Base-by-base conservation (phyloP, 1,139 yeast genomes). In the Nakaseomyces bracarensis region DNA sequence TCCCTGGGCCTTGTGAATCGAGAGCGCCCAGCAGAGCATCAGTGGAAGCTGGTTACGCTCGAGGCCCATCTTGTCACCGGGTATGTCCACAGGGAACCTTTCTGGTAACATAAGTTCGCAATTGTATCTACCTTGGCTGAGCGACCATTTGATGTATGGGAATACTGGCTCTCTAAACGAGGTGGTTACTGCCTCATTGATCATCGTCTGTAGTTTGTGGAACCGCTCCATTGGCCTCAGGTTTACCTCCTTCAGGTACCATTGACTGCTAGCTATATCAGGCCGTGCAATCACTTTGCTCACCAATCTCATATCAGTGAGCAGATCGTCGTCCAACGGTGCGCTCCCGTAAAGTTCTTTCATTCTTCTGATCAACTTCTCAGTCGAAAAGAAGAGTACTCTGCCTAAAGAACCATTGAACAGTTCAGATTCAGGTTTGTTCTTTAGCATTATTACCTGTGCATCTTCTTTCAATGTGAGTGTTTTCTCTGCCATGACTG, bases 391-490 rank as follows among this genome's bases (percentile, higher is more conserved):
- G 25, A 63, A 60, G 6, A 66, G 45, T 1, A 91, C 87, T 43
- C 71, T 79, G 0, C 99, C 99, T 40, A 91, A 67, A 0, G 96
- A 77, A 0, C 99, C 98, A 61, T 91, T 91, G 18, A 93, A 97
- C 36, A 91, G 68, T 22, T 55, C 57, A 1, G 82, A 75, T 36
- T 81, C 91, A 53, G 87, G 96, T 44, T 79, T 72, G 58, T 91
- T 93, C 60, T 89, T 91, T 49, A 91, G 71, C 72, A 93, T 80
- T 96, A 91, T 89, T 0, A 91, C 98, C 62, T 91, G 98, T 0
- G 96, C 94, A 42, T 84, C 85, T 43, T 74, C 76, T 54, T 87
- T 89, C 53, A 91, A 67, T 1, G 67, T 68, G 13, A 91, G 62
- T n/a, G 60, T 60, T 38, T 70, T 68, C 4, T 82, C 83, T 5